Conservation (phyloP, 441 rosid genomes). For the Pelargonium fulgidum region DNA sequence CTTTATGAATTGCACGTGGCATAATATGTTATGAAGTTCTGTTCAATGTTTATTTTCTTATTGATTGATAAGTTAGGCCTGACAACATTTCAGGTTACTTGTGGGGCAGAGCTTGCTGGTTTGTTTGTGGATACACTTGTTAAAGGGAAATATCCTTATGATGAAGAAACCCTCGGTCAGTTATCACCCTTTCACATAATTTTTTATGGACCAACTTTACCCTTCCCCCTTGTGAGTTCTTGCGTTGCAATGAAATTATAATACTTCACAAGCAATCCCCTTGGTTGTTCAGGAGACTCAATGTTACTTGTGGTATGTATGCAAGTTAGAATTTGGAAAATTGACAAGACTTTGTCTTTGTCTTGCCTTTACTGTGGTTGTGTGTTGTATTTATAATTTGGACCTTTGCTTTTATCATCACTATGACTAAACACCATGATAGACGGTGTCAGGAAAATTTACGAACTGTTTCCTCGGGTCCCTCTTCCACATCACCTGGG, state of each 20-base stretch:
- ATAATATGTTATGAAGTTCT: background rate
- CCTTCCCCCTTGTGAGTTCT: background rate
- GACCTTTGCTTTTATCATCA: conserved; percentile 7
- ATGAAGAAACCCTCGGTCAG: conserved; percentile 67
- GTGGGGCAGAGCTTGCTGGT: conserved; percentile 83
- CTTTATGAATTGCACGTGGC: background rate
- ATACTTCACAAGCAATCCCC: background rate
- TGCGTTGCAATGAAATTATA: background rate
- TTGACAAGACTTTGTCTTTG: background rate
- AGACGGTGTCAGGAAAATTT: conserved; percentile 75
- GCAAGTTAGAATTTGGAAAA: background rate
- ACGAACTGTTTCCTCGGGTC: conserved; percentile 65
- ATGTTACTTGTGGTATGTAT: background rate
- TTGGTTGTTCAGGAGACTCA: background rate
- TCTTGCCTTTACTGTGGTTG: background rate
- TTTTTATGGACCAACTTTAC: conserved; percentile 6
- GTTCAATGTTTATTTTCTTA: background rate
- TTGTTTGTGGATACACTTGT: conserved; percentile 68
- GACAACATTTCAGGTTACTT: conserved; percentile 53
- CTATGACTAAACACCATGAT: conserved; percentile 35
- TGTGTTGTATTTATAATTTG: conserved; percentile 3
- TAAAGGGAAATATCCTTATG: conserved; percentile 65
- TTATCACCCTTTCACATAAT: conserved; percentile 22
- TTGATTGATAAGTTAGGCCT: conserved; percentile 14
- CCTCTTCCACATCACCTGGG: conserved; percentile 66